Base-by-base conservation (phyloP, 305 asterid genomes). In the Fraxinus sp. region DNA sequence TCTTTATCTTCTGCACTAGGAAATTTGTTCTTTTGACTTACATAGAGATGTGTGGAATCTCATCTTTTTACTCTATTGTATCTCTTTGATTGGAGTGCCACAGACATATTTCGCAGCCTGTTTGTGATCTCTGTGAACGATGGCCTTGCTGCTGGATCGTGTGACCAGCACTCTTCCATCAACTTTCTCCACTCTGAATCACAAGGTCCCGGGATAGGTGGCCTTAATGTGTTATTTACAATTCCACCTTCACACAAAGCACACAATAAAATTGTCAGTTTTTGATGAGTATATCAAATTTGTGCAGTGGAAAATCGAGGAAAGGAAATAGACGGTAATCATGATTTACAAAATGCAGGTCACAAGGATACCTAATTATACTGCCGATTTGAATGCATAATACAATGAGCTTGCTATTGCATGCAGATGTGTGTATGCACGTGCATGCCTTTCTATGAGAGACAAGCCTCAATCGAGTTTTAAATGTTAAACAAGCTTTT, bases 91-190 rank as follows among this genome's bases (percentile, higher is more conserved):
- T 90, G 91, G 83, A 93, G 90, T 20, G 90, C 86, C 41, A 49
- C 86, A 4, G 91, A 92, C 95, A 95, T 91, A 59, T 73, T 82
- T 14, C 92, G 92, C 77, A 96, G 88, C 86, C 93, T 86, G 82
- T 91, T 91, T 26, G 98, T 91, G 86, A 96, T 91, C 86, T 95
- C 95, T 28, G 98, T 91, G 83, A 96, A 96, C 3, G 98, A 88
- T 6, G 99, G 98, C 86, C 99, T 87, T 5, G 84, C 85, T 46
- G 83, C 85, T 14, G 99, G 98, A 81, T 95, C 95, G 43, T 87
- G 92, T 18, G 94, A 90, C 99, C 98, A 96, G 86, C 99, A 96
- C 79, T 95, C 97, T 82, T 93, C 98, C 98, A 95, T 93, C 90
- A 96, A 81, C 59, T 84, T 87, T 84, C 89, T 89, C 99, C 99